Evolutionary conservation across 2,329 filamentous ascomycete genomes (phyloP).

Genomic region (Exophiala phaeomuriformis): DNA sequence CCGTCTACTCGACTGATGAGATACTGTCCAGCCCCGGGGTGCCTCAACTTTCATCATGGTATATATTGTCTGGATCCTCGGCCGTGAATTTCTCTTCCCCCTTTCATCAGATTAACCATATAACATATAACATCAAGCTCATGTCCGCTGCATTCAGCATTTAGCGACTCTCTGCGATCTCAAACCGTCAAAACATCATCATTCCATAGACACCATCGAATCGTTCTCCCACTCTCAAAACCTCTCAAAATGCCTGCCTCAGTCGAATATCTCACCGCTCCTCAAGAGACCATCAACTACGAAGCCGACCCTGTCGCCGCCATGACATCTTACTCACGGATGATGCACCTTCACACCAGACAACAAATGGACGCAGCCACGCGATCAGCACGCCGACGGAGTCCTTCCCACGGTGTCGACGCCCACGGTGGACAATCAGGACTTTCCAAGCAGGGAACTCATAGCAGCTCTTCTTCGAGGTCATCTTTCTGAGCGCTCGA

Average conservation of each 20-base stretch:
- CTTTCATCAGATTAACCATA: not conserved
- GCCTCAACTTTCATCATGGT: not conserved
- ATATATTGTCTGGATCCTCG: constrained; percentile 4
- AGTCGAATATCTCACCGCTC: constrained; percentile 23
- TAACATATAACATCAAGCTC: not conserved
- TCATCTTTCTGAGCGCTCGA: constrained; percentile 17
- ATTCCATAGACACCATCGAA: no score
- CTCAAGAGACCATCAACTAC: constrained; percentile 17
- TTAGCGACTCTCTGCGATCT: no score
- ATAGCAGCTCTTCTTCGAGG: constrained; percentile 22
- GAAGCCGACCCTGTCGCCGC: constrained; percentile 24
- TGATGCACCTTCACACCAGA: constrained; percentile 60
- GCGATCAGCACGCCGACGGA: constrained; percentile 39
- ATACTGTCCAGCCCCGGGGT: constrained; percentile 6
- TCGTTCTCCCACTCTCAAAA: not conserved
- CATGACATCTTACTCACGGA: constrained; percentile 47
- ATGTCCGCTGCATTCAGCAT: no score
- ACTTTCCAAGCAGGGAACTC: constrained; percentile 14
- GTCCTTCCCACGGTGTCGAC: constrained; percentile 14
- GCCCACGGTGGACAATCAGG: constrained; percentile 11
- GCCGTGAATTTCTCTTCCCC: not conserved
- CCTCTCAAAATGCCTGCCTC: constrained; percentile 22
- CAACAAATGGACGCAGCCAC: constrained; percentile 56
- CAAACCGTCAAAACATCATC: no score
- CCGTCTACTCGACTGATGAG: not conserved